Conservation (phyloP, 192 early-diverging fungal genomes). For the Geosiphon pyriformis region DNA sequence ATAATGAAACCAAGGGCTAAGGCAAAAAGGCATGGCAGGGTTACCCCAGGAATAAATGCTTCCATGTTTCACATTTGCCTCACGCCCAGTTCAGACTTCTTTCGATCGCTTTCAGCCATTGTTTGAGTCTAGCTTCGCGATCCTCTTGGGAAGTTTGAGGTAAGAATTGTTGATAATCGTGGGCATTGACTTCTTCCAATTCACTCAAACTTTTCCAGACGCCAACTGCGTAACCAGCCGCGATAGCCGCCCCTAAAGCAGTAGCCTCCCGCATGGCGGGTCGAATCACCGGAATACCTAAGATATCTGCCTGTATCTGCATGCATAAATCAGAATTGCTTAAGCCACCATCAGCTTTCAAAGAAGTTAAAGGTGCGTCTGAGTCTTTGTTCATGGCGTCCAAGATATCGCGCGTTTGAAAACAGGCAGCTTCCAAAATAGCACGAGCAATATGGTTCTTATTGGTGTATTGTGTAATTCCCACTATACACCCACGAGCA, state of each 20-base stretch:
- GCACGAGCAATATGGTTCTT: conserved; percentile 82
- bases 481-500: conserved; percentile 80
- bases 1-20: too few species aligned
- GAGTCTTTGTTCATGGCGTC: conserved; percentile 86
- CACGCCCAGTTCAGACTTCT: conserved; percentile 57
- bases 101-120: conserved; percentile 76
- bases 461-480: conserved; percentile 84
- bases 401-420: conserved; percentile 81
- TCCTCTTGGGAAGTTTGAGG: conserved; percentile 47
- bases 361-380: conserved; percentile 55
- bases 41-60: not conserved
- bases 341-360: conserved; percentile 94
- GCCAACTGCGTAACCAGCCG: conserved; percentile 53
- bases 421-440: conserved; percentile 85
- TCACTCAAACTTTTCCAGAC: conserved; percentile 53
- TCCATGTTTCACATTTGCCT: not conserved
- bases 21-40: too few species aligned
- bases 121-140: conserved; percentile 51
- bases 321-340: conserved; percentile 86
- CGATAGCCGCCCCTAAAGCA: conserved; percentile 86
- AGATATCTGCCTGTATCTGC: conserved; percentile 88
- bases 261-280: conserved; percentile 90
- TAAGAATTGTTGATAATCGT: conserved; percentile 43
- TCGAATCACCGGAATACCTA: conserved; percentile 71
- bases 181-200: conserved; percentile 49